Base-by-base conservation (phyloP, 495 filamentous ascomycete genomes). In the Penicillium verhagenii region DNA sequence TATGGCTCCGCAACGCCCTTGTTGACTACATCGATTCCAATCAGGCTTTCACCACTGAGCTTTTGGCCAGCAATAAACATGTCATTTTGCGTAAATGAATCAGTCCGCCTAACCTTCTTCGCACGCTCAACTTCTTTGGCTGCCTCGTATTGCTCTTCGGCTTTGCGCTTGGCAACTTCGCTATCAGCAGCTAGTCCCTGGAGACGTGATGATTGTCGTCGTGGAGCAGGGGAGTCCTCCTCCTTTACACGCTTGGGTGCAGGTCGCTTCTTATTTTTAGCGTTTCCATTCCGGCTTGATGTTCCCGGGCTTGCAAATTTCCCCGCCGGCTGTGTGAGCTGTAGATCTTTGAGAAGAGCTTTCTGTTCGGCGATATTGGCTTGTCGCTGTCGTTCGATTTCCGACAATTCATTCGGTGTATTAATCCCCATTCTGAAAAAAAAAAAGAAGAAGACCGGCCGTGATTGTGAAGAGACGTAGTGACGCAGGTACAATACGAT, bases 11-110 rank as follows among this genome's bases (percentile, higher is more conserved):
- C 89, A 24, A 79, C 75, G 19, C 88, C 88, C 56, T 86, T 82
- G 16, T 80, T 82, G 6, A 85, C 74, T 1, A 89, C 76, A 54
- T 83, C 79, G 0, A 79, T 75, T 37, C 76, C 70, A 62, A 71
- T 61, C 64, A 77, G 56, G 26, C 64, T 68, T 20, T 67, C 66
- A 8, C 71, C 76, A 14, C 61, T 73, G 61, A 82, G 78, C 58
- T 86, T 86, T 62, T 86, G 84, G 0, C 92, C 91, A 14, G 86
- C 85, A 3, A 95, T 86, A 31, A 91, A 75, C 61, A 96, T 90
- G 54, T 93, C 88, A 24, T 82, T 85, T 19, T 92, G 78, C 21
- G 85, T 81, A 51, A 92, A 76, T 31, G 88, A 84, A 14, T 85
- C 91, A 5, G 82, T 82, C 23, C 91, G 79, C 23, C 92, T 80